Base-by-base conservation (phyloP, 495 filamentous ascomycete species). In the Penicillium herquei region DNA sequence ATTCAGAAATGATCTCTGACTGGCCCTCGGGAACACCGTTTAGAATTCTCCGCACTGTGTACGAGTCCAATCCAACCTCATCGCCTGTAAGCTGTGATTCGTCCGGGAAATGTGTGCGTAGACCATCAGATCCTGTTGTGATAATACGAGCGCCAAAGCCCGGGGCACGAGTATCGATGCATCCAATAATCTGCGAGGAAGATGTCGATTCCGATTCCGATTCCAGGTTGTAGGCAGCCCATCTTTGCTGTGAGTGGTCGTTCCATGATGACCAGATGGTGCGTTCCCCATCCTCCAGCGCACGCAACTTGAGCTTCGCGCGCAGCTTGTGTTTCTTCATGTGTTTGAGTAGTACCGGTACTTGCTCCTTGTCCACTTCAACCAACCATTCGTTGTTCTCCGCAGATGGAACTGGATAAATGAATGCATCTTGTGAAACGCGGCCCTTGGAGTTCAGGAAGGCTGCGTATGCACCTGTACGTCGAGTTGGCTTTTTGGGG, bases 381-480 rank as follows among this genome's bases (percentile, higher is more conserved):
- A 98, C 79, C 39, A 96, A 65, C 80, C 87, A 96, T 14, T 73
- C 79, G 6, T 56, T 21, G 21, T 51, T 51, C 32, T 59, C 49
- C 7, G 69, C 55, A 44, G 71, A 60, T 35, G 77, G 68, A 41
- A 80, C 68, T 4, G 85, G 85, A 76, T 94, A 96, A 31, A 98
- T 77, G 74, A 96, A 96, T 26, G 90, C 88, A 69, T 98, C 94
- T 70, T 92, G 83, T 26, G 97, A 75, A 9, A 97, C 77, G 39
- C 90, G 81, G 41, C 94, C 92, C 58, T 87, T 82, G 16, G 91
- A 90, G 59, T 86, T 96, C 11, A 98, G 81, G 64, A 98, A 96
- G 2, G 85, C 89, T 18, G 83, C 76, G 73, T 95, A 97, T 67
- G 84, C 83, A 13, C 84, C 84, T 3, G 54, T 70, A 9, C 47